Percentiles rank a stretch among this genome's conserved stretches.
These are phyloP conservation scores for Truncatella angustata DNA, from an alignment of 2,329 filamentous ascomycete species.

Conservation along the genomic window DNA sequence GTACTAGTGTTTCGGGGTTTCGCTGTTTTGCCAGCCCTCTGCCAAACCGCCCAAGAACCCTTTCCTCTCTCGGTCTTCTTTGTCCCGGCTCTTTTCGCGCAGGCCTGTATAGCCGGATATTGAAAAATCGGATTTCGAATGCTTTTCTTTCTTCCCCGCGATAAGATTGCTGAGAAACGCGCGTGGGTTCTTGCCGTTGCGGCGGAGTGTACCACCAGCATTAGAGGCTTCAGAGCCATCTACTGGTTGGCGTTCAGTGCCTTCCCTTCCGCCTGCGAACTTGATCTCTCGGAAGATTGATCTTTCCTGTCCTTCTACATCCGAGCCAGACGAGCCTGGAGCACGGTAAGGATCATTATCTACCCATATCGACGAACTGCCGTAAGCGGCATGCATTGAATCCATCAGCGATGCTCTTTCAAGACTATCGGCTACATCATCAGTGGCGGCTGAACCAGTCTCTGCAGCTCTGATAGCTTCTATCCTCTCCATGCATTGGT, in stretches of 20 bases:
- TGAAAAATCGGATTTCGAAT: conserved; percentile 9
- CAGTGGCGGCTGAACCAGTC: conserved; percentile 27
- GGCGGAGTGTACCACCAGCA: conserved; percentile 32
- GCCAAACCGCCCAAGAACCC: conserved; percentile 25
- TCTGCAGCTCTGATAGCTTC: conserved; percentile 43
- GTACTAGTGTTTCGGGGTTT: conserved; percentile 30
- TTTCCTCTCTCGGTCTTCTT: conserved; percentile 25
- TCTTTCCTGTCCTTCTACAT: conserved; percentile 31
- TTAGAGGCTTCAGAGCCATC: conserved; percentile 29
- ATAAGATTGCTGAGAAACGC: conserved; percentile 43
- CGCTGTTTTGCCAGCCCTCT: conserved; percentile 28
- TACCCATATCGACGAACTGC: conserved; percentile 30
- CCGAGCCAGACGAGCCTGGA: conserved; percentile 53
- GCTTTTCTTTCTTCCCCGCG: conserved; percentile 29
- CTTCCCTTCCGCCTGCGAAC: conserved; percentile 19
- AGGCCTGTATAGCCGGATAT: conserved; percentile 15
- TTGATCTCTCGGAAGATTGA: conserved; percentile 18
- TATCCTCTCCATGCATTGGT: conserved; percentile 49
- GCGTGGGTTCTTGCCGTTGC: conserved; percentile 38
- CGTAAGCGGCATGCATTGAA: conserved; percentile 34
- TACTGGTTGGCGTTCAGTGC: conserved; percentile 23
- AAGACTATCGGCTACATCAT: conserved; percentile 44
- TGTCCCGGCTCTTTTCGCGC: conserved; percentile 28
- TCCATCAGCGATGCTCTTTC: conserved; percentile 42
- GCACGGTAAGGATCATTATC: conserved; percentile 34